Conservation (phyloP, 768 basidiomycete genomes). For the Amanita fuliginea region DNA sequence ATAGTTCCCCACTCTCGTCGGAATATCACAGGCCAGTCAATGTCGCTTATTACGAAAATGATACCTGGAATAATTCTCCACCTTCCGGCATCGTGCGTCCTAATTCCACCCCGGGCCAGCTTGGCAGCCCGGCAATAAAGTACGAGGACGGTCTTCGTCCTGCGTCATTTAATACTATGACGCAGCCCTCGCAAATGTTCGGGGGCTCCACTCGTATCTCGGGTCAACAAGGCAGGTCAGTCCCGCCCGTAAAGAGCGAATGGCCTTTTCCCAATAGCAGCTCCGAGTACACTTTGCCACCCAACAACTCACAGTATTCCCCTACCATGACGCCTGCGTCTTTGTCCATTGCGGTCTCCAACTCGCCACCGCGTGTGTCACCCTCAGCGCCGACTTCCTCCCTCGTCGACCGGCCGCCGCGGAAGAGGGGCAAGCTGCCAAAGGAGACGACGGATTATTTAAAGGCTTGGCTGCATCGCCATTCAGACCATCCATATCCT, state of each 20-base stretch:
- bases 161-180: conserved; percentile 51
- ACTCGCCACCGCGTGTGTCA: conserved; percentile 44
- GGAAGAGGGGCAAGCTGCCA: conserved; percentile 80
- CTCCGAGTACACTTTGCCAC: conserved; percentile 43
- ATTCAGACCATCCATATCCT: conserved; percentile 84
- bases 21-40: conserved; percentile 34
- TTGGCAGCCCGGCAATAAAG: conserved; percentile 43
- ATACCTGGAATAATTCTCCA: conserved; percentile 40
- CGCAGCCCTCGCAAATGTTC: conserved; percentile 47
- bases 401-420: conserved; percentile 65
- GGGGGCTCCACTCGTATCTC: conserved; percentile 61
- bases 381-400: conserved; percentile 40
- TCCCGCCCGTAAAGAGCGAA: conserved; percentile 52
- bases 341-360: conserved; percentile 28
- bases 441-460: conserved; percentile 87
- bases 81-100: conserved; percentile 54
- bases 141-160: conserved; percentile 67
- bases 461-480: conserved; percentile 81
- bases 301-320: conserved; percentile 28
- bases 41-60: conserved; percentile 35
- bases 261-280: conserved; percentile 49
- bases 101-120: conserved; percentile 53
- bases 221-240: conserved; percentile 51
- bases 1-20: conserved; percentile 35
- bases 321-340: conserved; percentile 35